phyloP scores from a whole-genome alignment of 2,329 filamentous ascomycete species.

The Pseudocercospora vitis region DNA sequence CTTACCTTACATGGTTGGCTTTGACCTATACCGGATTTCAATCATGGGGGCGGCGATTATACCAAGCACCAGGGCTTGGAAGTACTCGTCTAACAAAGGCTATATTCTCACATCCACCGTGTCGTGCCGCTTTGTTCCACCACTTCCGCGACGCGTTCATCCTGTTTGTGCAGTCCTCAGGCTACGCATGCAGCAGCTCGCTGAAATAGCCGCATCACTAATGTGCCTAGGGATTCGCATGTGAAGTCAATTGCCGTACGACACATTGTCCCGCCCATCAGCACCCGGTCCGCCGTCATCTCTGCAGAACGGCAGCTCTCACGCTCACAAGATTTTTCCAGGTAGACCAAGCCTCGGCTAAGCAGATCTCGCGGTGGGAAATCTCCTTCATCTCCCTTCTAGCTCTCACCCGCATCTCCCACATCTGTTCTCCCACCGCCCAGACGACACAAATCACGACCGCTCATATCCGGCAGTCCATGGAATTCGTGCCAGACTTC shows the following conservation, averaged over 20 bases:
- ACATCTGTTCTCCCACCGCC: not conserved
- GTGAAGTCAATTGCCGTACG: slow-evolving; percentile 1
- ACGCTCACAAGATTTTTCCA: not conserved
- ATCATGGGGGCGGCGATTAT: no score
- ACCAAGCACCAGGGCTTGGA: no score
- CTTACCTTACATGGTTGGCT: no score
- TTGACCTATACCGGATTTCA: no score
- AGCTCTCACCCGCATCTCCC: not conserved
- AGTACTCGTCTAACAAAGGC: no score
- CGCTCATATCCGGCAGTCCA: slow-evolving; percentile 3
- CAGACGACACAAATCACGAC: not conserved
- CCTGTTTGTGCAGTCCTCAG: not conserved
- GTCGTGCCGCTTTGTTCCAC: no score
- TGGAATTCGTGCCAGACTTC: slow-evolving; percentile 19
- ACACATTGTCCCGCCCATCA: not conserved
- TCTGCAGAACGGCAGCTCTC: not conserved
- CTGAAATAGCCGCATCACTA: not conserved
- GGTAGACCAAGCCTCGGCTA: slow-evolving; percentile 2
- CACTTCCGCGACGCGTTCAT: not conserved
- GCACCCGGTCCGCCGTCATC: not conserved
- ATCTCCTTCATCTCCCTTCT: not conserved
- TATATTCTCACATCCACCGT: no score
- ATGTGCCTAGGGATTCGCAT: slow-evolving; percentile 1
- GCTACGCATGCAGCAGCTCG: not conserved
- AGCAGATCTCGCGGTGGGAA: slow-evolving; percentile 15